Base-by-base conservation (phyloP, 768 basidiomycete genomes). In the Boletus vermiculosoides region DNA sequence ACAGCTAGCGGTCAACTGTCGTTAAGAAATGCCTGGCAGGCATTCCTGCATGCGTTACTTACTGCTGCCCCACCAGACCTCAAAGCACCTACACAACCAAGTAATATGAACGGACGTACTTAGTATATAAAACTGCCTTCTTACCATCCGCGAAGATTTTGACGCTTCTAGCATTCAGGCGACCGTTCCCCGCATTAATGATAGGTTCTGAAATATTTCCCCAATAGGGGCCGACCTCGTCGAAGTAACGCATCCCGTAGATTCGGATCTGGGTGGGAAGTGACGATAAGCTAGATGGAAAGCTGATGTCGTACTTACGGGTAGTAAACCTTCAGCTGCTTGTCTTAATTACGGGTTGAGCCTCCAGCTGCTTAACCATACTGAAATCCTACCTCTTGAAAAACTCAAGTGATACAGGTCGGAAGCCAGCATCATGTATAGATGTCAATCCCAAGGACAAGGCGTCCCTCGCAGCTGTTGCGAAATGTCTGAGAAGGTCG, bases 1-100 rank as follows among this genome's bases (percentile, higher is more conserved):
- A 80, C 37, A 97, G 76, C 88, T 90, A 61, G 13, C 20, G 28
- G 39, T 45, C 31, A 37, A 18, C 18, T 28, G 25, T 50, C 54
- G 22, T 53, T 18, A 56, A 28, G 45, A 45, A 31, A 50, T 52
- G 18, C 7, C 49, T 18, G 5, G 15, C 37, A 39, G 28, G 11
- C 1, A 30, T 33, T 54, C 46, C 23, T 50, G 16, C n/a, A 18
- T 31, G 20, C 45, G 8, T 16, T 25, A 66, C 78, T 70, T 73
- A 88, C 88, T 42, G 94, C 94, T 45, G 94, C 92, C 45, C 94
- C 94, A 55, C 92, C 88, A n/a, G 88, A 88, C 33, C 94, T 83
- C 37, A 97, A 75, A 31, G 94, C 94, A 55, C 93, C 88, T 90
- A 55, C n/a, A 23, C 23, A 23, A 54, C n/a, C 39, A 47, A 36